Percentiles rank a stretch among this genome's conserved stretches.
Conservation (phyloP, 345 rosid genomes). For the Pistacia vera region DNA sequence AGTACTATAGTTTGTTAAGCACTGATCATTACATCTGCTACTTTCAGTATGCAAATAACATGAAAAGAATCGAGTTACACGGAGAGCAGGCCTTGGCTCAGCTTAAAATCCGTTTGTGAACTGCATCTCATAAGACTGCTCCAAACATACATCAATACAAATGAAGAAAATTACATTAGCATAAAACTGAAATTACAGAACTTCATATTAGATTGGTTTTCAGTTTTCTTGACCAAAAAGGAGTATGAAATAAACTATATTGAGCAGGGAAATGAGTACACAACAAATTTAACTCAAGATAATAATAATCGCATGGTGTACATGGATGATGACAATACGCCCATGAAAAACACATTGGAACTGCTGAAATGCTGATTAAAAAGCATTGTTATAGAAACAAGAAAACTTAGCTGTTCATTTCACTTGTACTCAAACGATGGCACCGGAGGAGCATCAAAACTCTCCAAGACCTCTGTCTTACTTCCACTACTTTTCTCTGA, state of each 20-base stretch:
- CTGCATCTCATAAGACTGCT: not conserved
- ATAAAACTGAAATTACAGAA: too few relatives aligned
- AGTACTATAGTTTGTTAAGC: too few relatives aligned
- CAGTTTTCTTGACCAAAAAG: not conserved
- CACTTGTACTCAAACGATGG: slow-evolving; percentile 74
- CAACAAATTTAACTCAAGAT: not conserved
- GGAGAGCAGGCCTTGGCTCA: too few relatives aligned
- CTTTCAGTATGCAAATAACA: too few relatives aligned
- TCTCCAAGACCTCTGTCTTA: slow-evolving; percentile 68
- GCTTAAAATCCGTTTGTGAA: not conserved
- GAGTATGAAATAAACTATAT: not conserved
- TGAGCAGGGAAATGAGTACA: not conserved
- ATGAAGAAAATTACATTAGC: too few relatives aligned
- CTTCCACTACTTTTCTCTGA: slow-evolving; percentile 29
- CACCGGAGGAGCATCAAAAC: slow-evolving; percentile 85
- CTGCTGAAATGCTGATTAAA: not conserved
- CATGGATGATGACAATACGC: too few relatives aligned
- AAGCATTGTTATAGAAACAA: not conserved
- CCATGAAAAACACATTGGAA: not conserved
- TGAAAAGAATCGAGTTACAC: too few relatives aligned
- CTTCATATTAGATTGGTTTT: not conserved
- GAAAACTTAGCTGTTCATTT: slow-evolving; percentile 8
- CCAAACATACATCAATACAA: not conserved
- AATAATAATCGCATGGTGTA: not conserved
- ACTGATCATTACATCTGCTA: not conserved